Conservation (phyloP, 1,284 basidiomycete genomes). For the Ganoderma multipileum region DNA sequence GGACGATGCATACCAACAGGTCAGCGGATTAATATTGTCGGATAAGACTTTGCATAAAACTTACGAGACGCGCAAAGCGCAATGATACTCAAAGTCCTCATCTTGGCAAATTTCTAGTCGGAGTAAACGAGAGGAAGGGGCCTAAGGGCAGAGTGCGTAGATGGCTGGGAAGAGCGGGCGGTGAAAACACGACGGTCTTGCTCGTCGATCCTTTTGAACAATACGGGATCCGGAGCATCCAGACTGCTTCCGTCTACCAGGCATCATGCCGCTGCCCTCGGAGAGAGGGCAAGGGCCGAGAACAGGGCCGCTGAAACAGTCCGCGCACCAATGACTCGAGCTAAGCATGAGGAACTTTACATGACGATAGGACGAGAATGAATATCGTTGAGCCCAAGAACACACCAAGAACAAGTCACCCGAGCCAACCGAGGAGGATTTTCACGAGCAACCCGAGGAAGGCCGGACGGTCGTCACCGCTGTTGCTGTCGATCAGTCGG, state of each 20-base stretch:
- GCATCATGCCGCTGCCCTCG: neutral
- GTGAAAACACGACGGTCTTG: neutral
- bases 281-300: neutral
- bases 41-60: neutral
- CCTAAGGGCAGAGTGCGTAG: neutral
- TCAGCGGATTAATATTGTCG: neutral
- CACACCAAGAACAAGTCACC: neutral
- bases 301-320: neutral
- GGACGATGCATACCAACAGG: neutral
- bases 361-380: neutral
- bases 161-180: neutral
- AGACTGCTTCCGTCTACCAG: neutral
- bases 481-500: neutral
- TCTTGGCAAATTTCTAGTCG: neutral
- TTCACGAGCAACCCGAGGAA: conserved; percentile 11
- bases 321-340: neutral
- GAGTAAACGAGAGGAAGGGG: conserved; percentile 4
- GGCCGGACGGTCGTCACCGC: neutral
- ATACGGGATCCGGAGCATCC: neutral
- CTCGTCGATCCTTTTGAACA: neutral
- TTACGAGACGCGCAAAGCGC: conserved; percentile 4
- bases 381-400: neutral
- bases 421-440: neutral
- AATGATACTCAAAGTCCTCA: conserved; percentile 1
- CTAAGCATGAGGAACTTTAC: neutral